A percentile compares a stretch with the other conserved stretches of the same genome.
Evolutionary conservation across 352 stramenopile species (phyloP).

Genomic region (Pythium oligandrum): DNA sequence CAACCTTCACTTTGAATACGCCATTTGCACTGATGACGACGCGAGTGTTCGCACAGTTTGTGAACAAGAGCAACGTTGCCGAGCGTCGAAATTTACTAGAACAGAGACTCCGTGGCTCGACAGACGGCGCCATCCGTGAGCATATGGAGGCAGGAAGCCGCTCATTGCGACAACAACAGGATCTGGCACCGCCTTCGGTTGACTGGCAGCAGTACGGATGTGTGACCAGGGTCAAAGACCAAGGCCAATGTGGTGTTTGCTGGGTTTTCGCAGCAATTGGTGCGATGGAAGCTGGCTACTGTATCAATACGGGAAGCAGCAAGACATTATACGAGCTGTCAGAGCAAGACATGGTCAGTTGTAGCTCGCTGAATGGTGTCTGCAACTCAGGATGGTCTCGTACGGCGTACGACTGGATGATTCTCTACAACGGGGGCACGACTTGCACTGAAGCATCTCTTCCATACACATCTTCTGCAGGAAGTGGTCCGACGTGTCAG

Average conservation of each 20-base stretch:
- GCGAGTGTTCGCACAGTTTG: conserved; percentile 4
- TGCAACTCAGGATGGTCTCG: neutral
- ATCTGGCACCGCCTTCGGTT: neutral
- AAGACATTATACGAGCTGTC: conserved; percentile 11
- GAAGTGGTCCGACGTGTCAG: neutral
- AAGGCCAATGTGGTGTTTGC: conserved; percentile 20
- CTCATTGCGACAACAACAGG: neutral
- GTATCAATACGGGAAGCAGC: conserved; percentile 1
- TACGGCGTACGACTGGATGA: conserved; percentile 6
- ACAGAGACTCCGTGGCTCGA: neutral
- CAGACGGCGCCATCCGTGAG: neutral
- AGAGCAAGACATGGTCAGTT: conserved; percentile 16
- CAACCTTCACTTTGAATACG: conserved; percentile 4
- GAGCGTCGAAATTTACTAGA: neutral
- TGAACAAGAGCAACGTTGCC: neutral
- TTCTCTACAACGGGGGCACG: conserved; percentile 10
- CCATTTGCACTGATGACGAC: conserved; percentile 11
- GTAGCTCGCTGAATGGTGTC: neutral
- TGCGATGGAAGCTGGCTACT: conserved; percentile 23
- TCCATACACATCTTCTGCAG: conserved; percentile 7
- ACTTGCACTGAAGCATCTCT: conserved; percentile 12
- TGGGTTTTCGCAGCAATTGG: conserved; percentile 15
- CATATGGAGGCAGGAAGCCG: neutral
- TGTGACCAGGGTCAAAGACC: conserved; percentile 18
- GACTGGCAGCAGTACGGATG: conserved; percentile 21